phyloP scores from a whole-genome alignment of 225 moss, liverwort and hornwort genomes.

The Rhytidiadelphus loreus region DNA sequence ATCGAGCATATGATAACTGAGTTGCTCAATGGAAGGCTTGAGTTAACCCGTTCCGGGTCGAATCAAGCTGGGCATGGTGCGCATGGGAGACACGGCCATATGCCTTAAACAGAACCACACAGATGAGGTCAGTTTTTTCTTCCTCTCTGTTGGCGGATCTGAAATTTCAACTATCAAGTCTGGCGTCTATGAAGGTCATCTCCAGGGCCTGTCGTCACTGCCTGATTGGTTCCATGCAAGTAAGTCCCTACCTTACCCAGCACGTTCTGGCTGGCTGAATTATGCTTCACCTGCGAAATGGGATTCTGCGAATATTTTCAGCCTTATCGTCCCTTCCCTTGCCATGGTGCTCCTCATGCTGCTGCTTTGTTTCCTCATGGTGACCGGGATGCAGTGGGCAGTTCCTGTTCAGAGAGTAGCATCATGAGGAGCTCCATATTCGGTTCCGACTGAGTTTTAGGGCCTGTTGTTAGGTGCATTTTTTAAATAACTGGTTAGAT shows the following conservation, averaged over 20 bases:
- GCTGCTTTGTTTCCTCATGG: neutral
- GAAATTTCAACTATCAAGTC: neutral
- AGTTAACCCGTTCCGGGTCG: constrained; percentile 7
- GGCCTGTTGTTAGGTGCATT: neutral
- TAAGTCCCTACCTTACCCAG: neutral
- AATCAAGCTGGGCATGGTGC: neutral
- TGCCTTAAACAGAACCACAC: constrained; percentile 9
- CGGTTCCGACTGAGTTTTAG: neutral
- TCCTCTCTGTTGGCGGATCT: neutral
- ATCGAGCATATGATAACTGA: constrained; percentile 62
- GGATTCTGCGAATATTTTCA: neutral
- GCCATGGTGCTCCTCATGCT: neutral
- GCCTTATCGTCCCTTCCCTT: neutral
- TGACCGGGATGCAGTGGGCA: neutral
- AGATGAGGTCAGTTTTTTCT: neutral
- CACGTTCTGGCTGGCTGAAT: neutral
- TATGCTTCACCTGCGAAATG: neutral
- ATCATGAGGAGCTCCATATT: neutral
- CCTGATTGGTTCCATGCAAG: neutral
- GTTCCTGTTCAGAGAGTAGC: neutral
- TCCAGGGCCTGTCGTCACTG: neutral
- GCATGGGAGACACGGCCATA: constrained; percentile 21
- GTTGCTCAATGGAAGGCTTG: constrained; percentile 37
- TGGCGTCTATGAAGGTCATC: neutral
- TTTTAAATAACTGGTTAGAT: neutral